phyloP scores from a whole-genome alignment of 495 filamentous ascomycete species.

The Trichoderma erinaceum region DNA sequence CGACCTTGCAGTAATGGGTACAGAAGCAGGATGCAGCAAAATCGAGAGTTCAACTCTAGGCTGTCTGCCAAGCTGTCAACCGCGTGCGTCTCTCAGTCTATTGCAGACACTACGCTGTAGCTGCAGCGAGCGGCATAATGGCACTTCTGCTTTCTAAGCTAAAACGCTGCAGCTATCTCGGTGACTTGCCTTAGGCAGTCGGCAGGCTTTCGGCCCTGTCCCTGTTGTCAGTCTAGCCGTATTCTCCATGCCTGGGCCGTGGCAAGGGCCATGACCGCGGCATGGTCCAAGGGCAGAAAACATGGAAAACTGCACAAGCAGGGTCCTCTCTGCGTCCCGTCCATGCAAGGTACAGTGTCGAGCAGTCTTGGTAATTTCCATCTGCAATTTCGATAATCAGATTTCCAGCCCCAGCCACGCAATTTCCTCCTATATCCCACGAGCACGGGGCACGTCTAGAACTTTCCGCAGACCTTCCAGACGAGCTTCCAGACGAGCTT shows the following conservation, averaged over 20 bases:
- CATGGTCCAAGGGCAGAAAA: background rate
- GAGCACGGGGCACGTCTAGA: background rate
- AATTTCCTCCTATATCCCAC: slow-evolving; percentile 5
- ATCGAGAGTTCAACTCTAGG: background rate
- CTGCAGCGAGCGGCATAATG: no score
- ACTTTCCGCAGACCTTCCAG: background rate
- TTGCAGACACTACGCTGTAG: no score
- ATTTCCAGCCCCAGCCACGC: background rate
- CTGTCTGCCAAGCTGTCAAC: background rate
- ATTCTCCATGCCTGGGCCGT: background rate
- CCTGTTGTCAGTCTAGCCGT: background rate
- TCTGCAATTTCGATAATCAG: background rate
- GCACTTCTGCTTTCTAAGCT: background rate
- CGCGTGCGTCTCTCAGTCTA: background rate
- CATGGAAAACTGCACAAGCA: background rate
- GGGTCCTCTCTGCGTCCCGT: slow-evolving; percentile 2
- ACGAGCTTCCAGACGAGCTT: background rate
- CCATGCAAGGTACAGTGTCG: slow-evolving; percentile 1
- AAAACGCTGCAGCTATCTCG: background rate
- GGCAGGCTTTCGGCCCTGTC: background rate
- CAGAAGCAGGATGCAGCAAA: background rate
- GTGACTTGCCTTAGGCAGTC: background rate
- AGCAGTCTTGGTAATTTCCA: background rate
- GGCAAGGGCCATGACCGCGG: background rate
- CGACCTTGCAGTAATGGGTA: no score